Evolutionary conservation across 2,329 filamentous ascomycete species (phyloP).

Genomic region (Cytospora leucostoma): DNA sequence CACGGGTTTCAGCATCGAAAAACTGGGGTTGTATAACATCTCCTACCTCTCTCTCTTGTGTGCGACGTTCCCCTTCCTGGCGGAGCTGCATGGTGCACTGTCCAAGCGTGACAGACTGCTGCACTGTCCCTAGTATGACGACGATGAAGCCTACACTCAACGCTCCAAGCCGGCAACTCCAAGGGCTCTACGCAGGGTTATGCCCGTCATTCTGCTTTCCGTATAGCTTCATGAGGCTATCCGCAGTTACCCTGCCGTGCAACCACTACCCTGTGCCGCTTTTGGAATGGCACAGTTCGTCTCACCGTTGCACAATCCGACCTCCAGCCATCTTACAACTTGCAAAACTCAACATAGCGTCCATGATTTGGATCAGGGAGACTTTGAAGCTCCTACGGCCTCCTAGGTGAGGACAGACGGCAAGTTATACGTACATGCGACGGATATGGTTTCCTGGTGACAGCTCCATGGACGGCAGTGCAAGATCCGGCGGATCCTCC

Average conservation of each 20-base stretch:
- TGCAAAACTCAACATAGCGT: neutral
- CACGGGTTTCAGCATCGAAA: constrained; percentile 4
- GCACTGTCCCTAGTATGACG: constrained; percentile 11
- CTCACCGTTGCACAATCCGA: neutral
- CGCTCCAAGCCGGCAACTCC: neutral
- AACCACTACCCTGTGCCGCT: neutral
- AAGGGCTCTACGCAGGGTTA: neutral
- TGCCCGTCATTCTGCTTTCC: constrained; percentile 7
- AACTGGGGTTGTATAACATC: constrained; percentile 1
- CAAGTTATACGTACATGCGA: neutral
- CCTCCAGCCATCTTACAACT: constrained; percentile 3
- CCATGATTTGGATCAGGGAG: constrained; percentile 2
- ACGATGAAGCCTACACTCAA: neutral
- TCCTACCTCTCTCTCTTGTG: neutral
- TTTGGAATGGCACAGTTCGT: neutral
- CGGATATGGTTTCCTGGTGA: neutral
- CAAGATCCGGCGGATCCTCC: constrained; percentile 2
- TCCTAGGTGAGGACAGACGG: neutral
- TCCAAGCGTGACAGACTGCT: neutral
- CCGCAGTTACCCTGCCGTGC: neutral
- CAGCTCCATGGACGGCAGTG: neutral
- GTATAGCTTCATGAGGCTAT: constrained; percentile 16
- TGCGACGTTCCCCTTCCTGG: neutral
- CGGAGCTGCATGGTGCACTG: neutral
- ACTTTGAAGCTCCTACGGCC: neutral